Evolutionary conservation across 1,284 basidiomycete species (phyloP).

Genomic region (Phylloboletellus chloephorus): DNA sequence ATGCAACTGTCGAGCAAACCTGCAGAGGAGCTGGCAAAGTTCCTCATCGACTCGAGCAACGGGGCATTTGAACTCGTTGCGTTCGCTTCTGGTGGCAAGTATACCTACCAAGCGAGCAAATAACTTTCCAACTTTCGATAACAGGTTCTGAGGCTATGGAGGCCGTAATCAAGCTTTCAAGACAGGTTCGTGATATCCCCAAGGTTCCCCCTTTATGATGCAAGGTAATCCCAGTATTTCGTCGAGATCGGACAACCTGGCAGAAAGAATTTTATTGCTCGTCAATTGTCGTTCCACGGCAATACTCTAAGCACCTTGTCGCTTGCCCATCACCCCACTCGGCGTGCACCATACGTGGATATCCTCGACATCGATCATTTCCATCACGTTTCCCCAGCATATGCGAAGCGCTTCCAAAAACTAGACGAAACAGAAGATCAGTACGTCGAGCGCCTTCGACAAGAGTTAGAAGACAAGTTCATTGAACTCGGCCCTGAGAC

Average conservation of each 20-base stretch:
- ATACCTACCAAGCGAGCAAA: neutral
- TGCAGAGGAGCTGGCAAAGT: constrained; percentile 69
- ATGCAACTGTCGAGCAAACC: constrained; percentile 74
- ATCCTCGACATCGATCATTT: constrained; percentile 62
- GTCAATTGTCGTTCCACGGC: constrained; percentile 77
- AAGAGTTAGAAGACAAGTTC: constrained; percentile 83
- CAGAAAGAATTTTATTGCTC: constrained; percentile 74
- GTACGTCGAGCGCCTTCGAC: constrained; percentile 68
- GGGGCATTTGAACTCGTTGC: constrained; percentile 69
- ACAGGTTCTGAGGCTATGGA: constrained; percentile 84
- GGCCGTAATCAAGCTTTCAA: constrained; percentile 68
- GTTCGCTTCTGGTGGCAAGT: constrained; percentile 65
- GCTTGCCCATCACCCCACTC: constrained; percentile 58
- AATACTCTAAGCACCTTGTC: constrained; percentile 72
- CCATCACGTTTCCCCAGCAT: constrained; percentile 83
- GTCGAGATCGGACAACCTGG: constrained; percentile 63
- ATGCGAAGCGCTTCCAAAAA: constrained; percentile 69
- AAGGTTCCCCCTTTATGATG: constrained; percentile 7
- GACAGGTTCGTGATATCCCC: constrained; percentile 47
- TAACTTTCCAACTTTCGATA: constrained; percentile 3
- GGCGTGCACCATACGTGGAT: constrained; percentile 61
- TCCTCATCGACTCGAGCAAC: constrained; percentile 54
- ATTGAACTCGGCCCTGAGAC: constrained; percentile 74
- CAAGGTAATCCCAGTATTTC: constrained; percentile 48
- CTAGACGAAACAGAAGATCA: constrained; percentile 67